Evolutionary conservation across 2,329 filamentous ascomycete genomes (phyloP).

Genomic region (Diaporthe nobilis): DNA sequence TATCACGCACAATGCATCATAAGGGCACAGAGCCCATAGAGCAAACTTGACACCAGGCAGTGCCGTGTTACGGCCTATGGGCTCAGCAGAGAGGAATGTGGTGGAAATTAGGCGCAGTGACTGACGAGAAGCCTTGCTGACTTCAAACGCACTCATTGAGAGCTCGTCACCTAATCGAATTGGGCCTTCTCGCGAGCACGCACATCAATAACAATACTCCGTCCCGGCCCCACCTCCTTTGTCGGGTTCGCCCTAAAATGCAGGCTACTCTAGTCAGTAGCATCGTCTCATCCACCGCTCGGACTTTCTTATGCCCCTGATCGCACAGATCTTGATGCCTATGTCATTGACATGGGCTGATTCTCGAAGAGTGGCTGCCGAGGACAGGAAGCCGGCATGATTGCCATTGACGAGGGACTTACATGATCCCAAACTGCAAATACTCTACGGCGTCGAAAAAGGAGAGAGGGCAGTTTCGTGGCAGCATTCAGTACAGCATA

Average conservation of each 20-base stretch:
- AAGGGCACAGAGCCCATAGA: not conserved
- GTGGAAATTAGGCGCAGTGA: fast-evolving
- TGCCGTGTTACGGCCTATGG: not conserved
- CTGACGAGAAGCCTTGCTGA: not conserved
- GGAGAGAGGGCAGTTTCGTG: too few relatives aligned
- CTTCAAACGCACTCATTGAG: not conserved
- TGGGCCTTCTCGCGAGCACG: too few relatives aligned
- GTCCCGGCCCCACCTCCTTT: not conserved
- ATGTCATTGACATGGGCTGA: not conserved
- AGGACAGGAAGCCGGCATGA: not conserved
- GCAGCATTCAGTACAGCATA: not conserved
- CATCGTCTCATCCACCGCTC: constrained; percentile 14
- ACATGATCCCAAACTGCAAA: not conserved
- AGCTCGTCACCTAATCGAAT: too few relatives aligned
- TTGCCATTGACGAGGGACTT: too few relatives aligned
- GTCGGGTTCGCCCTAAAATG: not conserved
- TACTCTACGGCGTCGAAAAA: not conserved
- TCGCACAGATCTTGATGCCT: not conserved
- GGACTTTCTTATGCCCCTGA: not conserved
- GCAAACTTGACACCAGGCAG: not conserved
- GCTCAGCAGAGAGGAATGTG: not conserved
- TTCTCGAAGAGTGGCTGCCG: too few relatives aligned
- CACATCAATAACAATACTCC: not conserved
- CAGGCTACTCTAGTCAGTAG: constrained; percentile 3
- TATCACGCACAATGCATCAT: not conserved